phyloP scores from a whole-genome alignment of 2,329 filamentous ascomycete genomes.

The Leptographium procerum region DNA sequence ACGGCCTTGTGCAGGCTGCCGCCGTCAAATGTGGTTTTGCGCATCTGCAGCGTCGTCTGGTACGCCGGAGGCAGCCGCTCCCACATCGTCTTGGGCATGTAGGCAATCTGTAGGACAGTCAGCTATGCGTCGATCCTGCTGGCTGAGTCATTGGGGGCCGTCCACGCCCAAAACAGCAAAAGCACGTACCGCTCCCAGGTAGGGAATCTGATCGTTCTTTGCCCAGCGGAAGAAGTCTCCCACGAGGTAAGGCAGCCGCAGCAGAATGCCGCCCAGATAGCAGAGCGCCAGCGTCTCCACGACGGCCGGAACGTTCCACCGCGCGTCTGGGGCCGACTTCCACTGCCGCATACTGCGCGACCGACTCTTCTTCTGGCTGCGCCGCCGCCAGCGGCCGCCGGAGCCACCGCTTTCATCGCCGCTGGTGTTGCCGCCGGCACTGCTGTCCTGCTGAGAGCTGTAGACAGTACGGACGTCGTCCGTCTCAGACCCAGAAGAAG shows the following conservation, averaged over 20 bases:
- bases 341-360: slow-evolving; percentile 28
- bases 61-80: slow-evolving; percentile 52
- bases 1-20: slow-evolving; percentile 55
- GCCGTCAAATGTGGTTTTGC: slow-evolving; percentile 30
- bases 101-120: slow-evolving; percentile 31
- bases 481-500: slow-evolving; percentile 2
- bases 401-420: slow-evolving; percentile 3
- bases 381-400: slow-evolving; percentile 16
- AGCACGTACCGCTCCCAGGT: slow-evolving; percentile 47
- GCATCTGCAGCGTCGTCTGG: slow-evolving; percentile 45
- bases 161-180: background rate
- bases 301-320: slow-evolving; percentile 52
- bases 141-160: background rate
- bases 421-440: background rate
- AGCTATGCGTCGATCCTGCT: background rate
- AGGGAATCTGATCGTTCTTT: slow-evolving; percentile 56
- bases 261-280: slow-evolving; percentile 65
- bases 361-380: background rate
- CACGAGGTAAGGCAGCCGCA: slow-evolving; percentile 65
- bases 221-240: slow-evolving; percentile 63
- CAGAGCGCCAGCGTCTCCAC: slow-evolving; percentile 67
- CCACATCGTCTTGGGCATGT: slow-evolving; percentile 53
- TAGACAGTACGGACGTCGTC: slow-evolving; percentile 8
- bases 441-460: slow-evolving; percentile 10
- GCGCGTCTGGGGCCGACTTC: slow-evolving; percentile 30